Conservation (phyloP, 192 early-diverging fungal species). For the Polychytrium aggregatum region DNA sequence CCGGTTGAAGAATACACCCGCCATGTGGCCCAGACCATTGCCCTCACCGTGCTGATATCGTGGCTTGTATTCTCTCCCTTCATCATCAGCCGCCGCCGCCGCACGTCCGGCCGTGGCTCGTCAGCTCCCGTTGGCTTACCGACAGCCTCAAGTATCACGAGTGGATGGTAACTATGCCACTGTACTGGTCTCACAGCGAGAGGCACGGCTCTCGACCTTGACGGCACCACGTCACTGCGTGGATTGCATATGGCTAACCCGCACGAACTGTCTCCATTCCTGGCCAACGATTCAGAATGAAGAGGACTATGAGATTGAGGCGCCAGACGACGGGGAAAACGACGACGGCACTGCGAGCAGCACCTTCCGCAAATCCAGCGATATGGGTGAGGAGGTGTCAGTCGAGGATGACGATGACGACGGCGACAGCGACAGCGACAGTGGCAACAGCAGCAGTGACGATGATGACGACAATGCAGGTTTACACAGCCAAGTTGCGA, state of each 20-base stretch:
- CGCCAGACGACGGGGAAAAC: constrained; percentile 19
- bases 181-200: no score
- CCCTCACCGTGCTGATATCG: no score
- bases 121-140: constrained; percentile 59
- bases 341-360: neutral
- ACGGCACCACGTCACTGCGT: no score
- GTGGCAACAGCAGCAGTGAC: neutral
- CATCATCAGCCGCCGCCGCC: constrained; percentile 28
- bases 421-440: neutral
- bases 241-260: no score
- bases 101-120: constrained; percentile 57
- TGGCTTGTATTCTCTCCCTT: no score
- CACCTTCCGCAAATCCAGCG: constrained; percentile 2
- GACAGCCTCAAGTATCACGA: constrained; percentile 67
- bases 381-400: constrained; percentile 7
- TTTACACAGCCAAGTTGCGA: no score
- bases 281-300: constrained; percentile 52
- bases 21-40: no score
- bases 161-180: constrained; percentile 60
- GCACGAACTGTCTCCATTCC: no score
- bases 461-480: constrained; percentile 9
- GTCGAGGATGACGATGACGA: constrained; percentile 1
- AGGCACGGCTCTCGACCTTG: no score
- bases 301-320: constrained; percentile 64
- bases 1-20: no score